Conservation (phyloP, 441 rosid species). For the Gossypium laxum region DNA sequence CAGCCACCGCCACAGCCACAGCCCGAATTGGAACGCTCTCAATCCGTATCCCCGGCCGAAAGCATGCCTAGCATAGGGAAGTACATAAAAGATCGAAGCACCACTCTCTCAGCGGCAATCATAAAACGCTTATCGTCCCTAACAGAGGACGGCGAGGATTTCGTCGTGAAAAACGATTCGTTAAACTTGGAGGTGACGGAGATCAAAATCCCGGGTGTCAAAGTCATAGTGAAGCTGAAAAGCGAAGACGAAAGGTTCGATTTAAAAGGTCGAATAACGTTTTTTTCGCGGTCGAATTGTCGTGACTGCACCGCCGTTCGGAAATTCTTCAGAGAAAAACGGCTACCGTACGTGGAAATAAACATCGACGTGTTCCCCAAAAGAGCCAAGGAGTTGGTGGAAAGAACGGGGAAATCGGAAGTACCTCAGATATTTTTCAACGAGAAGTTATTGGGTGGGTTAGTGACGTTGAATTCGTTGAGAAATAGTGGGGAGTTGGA, state of each 20-base stretch:
- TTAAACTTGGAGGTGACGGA: constrained; percentile 42
- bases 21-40: constrained; percentile 13
- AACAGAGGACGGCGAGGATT: constrained; percentile 18
- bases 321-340: constrained; percentile 40
- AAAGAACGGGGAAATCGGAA: constrained; percentile 47
- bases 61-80: constrained; percentile 45
- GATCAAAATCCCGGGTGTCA: constrained; percentile 60
- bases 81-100: constrained; percentile 48
- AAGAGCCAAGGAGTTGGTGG: constrained; percentile 51
- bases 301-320: constrained; percentile 79
- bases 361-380: constrained; percentile 66
- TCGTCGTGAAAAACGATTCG: constrained; percentile 8
- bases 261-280: constrained; percentile 44
- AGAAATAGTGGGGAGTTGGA: constrained; percentile 64
- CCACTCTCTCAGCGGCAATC: constrained; percentile 45
- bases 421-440: constrained; percentile 86
- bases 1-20: constrained; percentile 49
- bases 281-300: constrained; percentile 74
- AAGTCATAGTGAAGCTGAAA: constrained; percentile 51
- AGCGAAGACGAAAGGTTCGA: constrained; percentile 24
- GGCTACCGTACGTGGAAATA: constrained; percentile 58
- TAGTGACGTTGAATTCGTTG: constrained; percentile 66
- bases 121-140: constrained; percentile 37
- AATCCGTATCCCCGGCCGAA: constrained; percentile 28
- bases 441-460: constrained; percentile 67